Evolutionary conservation across 2,329 filamentous ascomycete species (phyloP).

Genomic region (Gnomoniopsis smithogilvyi): DNA sequence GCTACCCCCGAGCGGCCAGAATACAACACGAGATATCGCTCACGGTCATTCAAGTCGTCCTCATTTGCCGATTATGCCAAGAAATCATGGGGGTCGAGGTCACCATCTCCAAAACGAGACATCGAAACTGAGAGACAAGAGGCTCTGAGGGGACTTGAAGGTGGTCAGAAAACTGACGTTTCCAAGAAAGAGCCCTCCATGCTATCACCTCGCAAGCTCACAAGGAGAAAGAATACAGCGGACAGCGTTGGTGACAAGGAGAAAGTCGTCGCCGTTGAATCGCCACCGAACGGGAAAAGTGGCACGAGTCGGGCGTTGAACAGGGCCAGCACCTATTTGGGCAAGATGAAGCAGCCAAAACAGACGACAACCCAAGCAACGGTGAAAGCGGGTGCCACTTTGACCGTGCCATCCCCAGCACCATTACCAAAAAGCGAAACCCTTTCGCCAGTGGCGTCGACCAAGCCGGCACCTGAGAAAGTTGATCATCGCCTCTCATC

Average conservation of each 20-base stretch:
- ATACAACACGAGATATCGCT: constrained; percentile 36
- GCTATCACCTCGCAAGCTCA: constrained; percentile 27
- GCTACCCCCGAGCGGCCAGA: constrained; percentile 24
- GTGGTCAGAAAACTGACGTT: neutral
- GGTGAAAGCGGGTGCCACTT: constrained; percentile 25
- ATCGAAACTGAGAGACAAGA: constrained; percentile 23
- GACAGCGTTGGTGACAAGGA: constrained; percentile 26
- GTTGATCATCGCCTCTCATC: constrained; percentile 37
- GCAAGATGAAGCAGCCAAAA: constrained; percentile 46
- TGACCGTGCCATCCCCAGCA: constrained; percentile 7
- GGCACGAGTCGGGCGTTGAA: constrained; percentile 36
- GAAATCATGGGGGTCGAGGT: constrained; percentile 51
- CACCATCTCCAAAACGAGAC: constrained; percentile 41
- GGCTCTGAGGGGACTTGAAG: constrained; percentile 10
- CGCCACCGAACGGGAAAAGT: constrained; percentile 24
- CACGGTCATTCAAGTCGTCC: constrained; percentile 25
- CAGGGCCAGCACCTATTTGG: constrained; percentile 46
- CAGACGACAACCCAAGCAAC: constrained; percentile 35
- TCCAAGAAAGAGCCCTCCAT: constrained; percentile 22
- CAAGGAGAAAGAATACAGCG: constrained; percentile 29
- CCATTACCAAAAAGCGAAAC: constrained; percentile 20
- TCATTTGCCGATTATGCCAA: constrained; percentile 49
- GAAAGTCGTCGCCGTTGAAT: constrained; percentile 32
- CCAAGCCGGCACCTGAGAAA: constrained; percentile 6
- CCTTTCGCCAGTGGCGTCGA: constrained; percentile 3